Evolutionary conservation across 2,329 filamentous ascomycete species (phyloP).

Genomic region (Akanthomyces dipterigenus): DNA sequence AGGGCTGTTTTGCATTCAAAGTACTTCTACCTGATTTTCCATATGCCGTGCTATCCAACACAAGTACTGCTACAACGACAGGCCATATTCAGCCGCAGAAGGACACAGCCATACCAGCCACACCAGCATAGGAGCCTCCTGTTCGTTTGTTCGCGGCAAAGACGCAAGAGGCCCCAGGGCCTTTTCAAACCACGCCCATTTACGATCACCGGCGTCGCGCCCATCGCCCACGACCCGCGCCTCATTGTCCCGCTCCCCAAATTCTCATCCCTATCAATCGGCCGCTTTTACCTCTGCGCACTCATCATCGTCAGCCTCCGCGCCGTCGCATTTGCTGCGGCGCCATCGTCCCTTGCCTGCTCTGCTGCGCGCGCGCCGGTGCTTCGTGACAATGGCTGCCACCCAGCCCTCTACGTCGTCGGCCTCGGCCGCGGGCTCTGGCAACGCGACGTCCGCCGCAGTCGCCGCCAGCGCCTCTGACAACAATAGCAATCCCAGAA

Average conservation of each 20-base stretch:
- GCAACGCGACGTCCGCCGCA: constrained; percentile 23
- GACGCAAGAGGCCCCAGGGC: neutral
- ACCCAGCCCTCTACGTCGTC: constrained; percentile 32
- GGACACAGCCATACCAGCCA: constrained; percentile 3
- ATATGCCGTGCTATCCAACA: accelerated
- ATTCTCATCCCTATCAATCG: neutral
- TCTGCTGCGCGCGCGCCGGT: constrained; percentile 18
- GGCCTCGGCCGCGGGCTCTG: constrained; percentile 26
- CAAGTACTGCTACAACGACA: neutral
- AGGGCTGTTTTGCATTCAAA: accelerated
- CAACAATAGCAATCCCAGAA: constrained; percentile 22
- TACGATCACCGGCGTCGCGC: constrained; percentile 5
- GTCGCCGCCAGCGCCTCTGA: constrained; percentile 15
- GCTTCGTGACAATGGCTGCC: constrained; percentile 34
- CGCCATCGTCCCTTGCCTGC: constrained; percentile 9
- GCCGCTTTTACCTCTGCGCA: neutral
- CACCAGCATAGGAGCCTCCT: constrained; percentile 7
- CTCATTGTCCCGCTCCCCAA: neutral
- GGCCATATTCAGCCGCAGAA: neutral
- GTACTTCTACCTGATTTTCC: neutral
- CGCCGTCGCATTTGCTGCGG: constrained; percentile 11
- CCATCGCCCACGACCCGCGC: constrained; percentile 5
- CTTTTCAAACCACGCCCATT: constrained; percentile 9
- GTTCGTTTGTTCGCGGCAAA: constrained; percentile 12
- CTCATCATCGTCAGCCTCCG: neutral